Conservation (phyloP, 768 basidiomycete species). For the Russula brevipes region DNA sequence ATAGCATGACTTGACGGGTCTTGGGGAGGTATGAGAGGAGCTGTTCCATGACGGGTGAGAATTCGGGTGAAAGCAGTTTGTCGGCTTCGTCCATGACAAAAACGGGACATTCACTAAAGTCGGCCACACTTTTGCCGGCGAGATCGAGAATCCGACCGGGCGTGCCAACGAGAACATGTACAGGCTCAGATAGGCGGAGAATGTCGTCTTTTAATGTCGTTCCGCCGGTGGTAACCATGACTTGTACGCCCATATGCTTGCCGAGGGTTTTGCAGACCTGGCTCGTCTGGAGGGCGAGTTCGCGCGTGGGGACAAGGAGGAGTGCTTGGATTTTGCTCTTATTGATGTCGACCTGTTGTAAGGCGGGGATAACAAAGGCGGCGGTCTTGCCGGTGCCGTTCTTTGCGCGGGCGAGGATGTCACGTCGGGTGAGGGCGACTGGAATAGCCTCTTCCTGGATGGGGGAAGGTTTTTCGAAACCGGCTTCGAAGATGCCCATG, state of each 20-base stretch:
- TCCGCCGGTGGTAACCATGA: slow-evolving; percentile 99
- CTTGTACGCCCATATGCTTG: slow-evolving; percentile 91
- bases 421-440: slow-evolving; percentile 86
- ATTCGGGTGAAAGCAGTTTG: slow-evolving; percentile 95
- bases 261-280: slow-evolving; percentile 97
- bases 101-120: slow-evolving; percentile 88
- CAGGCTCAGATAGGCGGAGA: slow-evolving; percentile 78
- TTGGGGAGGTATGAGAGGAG: slow-evolving; percentile 77
- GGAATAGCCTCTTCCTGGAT: slow-evolving; percentile 99
- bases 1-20: slow-evolving; percentile 95
- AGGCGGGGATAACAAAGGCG: slow-evolving; percentile 95
- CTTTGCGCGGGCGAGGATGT: slow-evolving; percentile 93
- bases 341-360: slow-evolving; percentile 83
- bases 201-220: slow-evolving; percentile 99
- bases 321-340: slow-evolving; percentile 92
- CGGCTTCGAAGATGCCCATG: slow-evolving; percentile 99
- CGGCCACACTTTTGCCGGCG: slow-evolving; percentile 87
- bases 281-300: slow-evolving; percentile 96
- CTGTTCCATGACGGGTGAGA: slow-evolving; percentile 98
- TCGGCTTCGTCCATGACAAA: slow-evolving; percentile 99
- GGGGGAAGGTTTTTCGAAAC: slow-evolving; percentile 93
- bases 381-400: slow-evolving; percentile 98
- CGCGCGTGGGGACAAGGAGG: slow-evolving; percentile 96
- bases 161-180: slow-evolving; percentile 96
- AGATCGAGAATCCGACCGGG: slow-evolving; percentile 95